Base-by-base conservation (phyloP, 1,139 yeast genomes). In the Yamadazyma taylorii region DNA sequence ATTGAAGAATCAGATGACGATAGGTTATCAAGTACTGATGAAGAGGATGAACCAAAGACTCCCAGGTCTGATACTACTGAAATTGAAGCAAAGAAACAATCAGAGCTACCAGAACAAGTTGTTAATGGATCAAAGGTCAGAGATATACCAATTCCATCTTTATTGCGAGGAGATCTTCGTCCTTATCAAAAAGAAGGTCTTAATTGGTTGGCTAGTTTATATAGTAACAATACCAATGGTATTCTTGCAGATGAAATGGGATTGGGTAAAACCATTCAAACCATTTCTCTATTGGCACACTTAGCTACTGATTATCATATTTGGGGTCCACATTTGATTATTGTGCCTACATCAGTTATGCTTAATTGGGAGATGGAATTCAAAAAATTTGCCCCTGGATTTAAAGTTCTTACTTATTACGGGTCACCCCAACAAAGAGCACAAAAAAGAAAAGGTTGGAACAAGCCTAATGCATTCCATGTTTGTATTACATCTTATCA, bases 351-450 rank as follows among this genome's bases (percentile, higher is more conserved):
- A 0, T 88, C 97, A 14, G 99, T 94, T n/a, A 82, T 94, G 83
- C 78, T 94, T 39, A 94, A 94, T 58, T 94, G 99, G 99, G 99
- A 94, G 59, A 90, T 92, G 97, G 99, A 94, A 58, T 90, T 94
- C 65, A 94, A 92, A 56, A 81, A 96, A 50, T 94, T 94, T 70
- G 97, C 97, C 1, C 99, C 99, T 0, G 99, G 98, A 0, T 85
- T 94, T 60, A 92, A 94, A 58, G 95, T 94, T 2, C 60, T 94
- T 58, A 92, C 98, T 0, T 94, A 94, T 58, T 94, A 92, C 55
- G 99, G 99, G 0, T 83, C 94, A n/a, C 98, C 97, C 0, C 96
- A 87, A 53, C 97, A 94, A 58, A 81, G 99, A 55, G 92, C 92
- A 33, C 94, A 86, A 50, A 94, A 94, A 55, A 79, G 99, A 51